Evolutionary conservation across 2,329 filamentous ascomycete species (phyloP).

Genomic region (Colletotrichum lini): DNA sequence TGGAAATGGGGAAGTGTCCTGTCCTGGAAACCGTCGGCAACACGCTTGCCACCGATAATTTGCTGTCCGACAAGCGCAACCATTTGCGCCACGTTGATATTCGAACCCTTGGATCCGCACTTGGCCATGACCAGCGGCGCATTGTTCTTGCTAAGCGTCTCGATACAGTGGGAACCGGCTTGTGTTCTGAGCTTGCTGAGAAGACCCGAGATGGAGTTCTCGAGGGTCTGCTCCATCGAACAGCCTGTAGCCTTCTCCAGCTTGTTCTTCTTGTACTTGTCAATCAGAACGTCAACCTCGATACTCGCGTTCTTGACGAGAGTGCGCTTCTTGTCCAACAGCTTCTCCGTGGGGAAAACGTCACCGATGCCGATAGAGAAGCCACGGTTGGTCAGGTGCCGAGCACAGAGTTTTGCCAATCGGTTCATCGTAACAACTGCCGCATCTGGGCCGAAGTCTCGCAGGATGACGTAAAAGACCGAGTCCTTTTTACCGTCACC

Average conservation of each 20-base stretch:
- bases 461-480: slow-evolving; percentile 95
- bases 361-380: slow-evolving; percentile 98
- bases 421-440: slow-evolving; percentile 95
- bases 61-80: slow-evolving; percentile 97
- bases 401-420: slow-evolving; percentile 89
- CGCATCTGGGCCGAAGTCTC: slow-evolving; percentile 92
- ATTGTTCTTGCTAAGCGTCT: slow-evolving; percentile 90
- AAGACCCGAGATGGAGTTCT: slow-evolving; percentile 91
- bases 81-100: slow-evolving; percentile 99
- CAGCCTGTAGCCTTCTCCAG: slow-evolving; percentile 90
- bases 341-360: slow-evolving; percentile 83
- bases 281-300: slow-evolving; percentile 87
- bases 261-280: slow-evolving; percentile 83
- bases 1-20: slow-evolving; percentile 95
- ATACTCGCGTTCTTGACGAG: slow-evolving; percentile 85
- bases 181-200: slow-evolving; percentile 92
- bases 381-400: slow-evolving; percentile 89
- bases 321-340: slow-evolving; percentile 80
- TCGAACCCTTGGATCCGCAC: slow-evolving; percentile 95
- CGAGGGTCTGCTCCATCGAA: slow-evolving; percentile 91
- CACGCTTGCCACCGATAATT: slow-evolving; percentile 94
- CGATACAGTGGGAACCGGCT: slow-evolving; percentile 92
- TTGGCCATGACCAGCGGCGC: slow-evolving; percentile 97
- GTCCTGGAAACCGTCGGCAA: slow-evolving; percentile 96
- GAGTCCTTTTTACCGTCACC: slow-evolving; percentile 98